Evolutionary conservation across 2,329 filamentous ascomycete species (phyloP).

Genomic region (Fusarium sp.): DNA sequence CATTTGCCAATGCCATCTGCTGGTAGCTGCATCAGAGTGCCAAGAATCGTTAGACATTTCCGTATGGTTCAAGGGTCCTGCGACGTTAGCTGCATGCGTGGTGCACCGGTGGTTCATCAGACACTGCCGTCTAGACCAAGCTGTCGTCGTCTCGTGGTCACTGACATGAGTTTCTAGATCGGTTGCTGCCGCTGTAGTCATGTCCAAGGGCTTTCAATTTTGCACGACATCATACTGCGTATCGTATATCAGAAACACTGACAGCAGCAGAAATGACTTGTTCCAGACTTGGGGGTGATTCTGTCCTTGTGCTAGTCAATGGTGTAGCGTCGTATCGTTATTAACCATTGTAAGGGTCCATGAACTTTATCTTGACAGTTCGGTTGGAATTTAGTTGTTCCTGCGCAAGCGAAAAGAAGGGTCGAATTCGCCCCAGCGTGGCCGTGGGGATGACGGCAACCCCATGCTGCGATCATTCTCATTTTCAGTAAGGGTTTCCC

Average conservation of each 20-base stretch:
- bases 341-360: conserved; percentile 24
- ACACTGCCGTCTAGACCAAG: conserved; percentile 13
- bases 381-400: conserved; percentile 23
- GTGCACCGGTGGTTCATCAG: conserved; percentile 4
- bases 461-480: conserved; percentile 31
- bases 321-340: conserved; percentile 17
- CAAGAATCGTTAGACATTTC: conserved; percentile 29
- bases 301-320: neutral
- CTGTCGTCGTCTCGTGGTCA: conserved; percentile 23
- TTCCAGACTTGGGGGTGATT: conserved; percentile 2
- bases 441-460: conserved; percentile 20
- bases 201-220: neutral
- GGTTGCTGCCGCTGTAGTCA: conserved; percentile 2
- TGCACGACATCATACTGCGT: neutral
- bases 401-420: conserved; percentile 35
- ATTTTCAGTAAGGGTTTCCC: conserved; percentile 16
- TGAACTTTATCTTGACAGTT: conserved; percentile 22
- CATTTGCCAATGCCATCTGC: conserved; percentile 1
- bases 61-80: conserved; percentile 19
- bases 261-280: neutral
- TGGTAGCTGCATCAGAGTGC: conserved; percentile 11
- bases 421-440: conserved; percentile 20
- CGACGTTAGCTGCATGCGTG: conserved; percentile 25
- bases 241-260: neutral
- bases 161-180: conserved; percentile 20